These are phyloP conservation scores for Pichia thaimueangensis DNA, from an alignment of 805 yeast genomes.

Conservation along the genomic window DNA sequence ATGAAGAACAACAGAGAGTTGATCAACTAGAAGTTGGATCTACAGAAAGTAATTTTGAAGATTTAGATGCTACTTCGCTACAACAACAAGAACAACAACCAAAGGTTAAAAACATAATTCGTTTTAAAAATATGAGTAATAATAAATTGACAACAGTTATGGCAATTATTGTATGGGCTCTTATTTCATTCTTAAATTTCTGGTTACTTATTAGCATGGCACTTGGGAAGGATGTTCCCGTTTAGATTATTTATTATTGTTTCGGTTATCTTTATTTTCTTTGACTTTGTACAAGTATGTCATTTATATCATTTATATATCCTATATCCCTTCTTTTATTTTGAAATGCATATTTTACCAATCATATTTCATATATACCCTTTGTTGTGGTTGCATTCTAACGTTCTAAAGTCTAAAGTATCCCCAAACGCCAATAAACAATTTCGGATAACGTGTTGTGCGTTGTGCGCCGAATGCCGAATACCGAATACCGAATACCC, in stretches of 20 bases:
- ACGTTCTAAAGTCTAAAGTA: no score
- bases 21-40: conserved; percentile 2
- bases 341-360: no score
- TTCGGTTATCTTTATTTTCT: neutral
- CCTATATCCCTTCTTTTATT: no score
- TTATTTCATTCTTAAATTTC: conserved; percentile 64
- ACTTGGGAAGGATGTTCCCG: conserved; percentile 29
- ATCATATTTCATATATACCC: no score
- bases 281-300: neutral
- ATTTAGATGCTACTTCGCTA: neutral
- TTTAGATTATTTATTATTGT: conserved; percentile 5
- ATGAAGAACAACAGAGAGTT: neutral
- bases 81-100: neutral
- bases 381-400: no score
- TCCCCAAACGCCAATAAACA: no score
- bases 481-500: no score
- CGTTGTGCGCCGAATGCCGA: no score
- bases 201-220: conserved; percentile 48
- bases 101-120: neutral
- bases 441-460: no score
- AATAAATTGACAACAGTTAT: conserved; percentile 44
- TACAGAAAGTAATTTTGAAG: neutral
- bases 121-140: conserved; percentile 63
- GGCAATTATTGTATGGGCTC: conserved; percentile 61
- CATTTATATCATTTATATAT: no score